Evolutionary conservation across 305 asterid genomes (phyloP).

Genomic region (Fraxinus floribunda): DNA sequence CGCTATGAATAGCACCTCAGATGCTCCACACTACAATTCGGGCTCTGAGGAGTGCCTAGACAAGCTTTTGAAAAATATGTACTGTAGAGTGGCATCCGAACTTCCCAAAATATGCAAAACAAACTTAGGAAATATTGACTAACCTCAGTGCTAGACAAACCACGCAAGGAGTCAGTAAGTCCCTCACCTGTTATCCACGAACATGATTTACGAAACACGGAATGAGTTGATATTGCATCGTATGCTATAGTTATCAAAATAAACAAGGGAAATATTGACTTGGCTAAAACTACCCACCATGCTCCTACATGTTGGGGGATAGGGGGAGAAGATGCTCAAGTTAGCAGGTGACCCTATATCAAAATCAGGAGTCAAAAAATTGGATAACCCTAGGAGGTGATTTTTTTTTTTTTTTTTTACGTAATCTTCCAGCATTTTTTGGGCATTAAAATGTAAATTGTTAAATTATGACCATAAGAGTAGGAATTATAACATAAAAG

Average conservation of each 20-base stretch:
- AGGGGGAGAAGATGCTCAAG: background rate
- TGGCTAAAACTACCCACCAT: background rate
- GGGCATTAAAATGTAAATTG: background rate
- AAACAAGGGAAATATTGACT: background rate
- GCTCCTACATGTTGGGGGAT: background rate
- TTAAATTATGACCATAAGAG: background rate
- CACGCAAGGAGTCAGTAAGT: conserved; percentile 71
- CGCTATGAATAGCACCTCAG: background rate
- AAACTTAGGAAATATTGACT: background rate
- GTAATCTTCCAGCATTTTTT: background rate
- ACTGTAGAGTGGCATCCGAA: background rate
- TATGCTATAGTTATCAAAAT: background rate
- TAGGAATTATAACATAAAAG: background rate
- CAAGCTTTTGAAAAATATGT: background rate
- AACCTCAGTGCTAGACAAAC: conserved; percentile 73
- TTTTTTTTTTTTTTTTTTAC: background rate
- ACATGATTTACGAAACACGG: conserved; percentile 17
- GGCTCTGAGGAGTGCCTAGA: background rate
- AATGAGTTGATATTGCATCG: background rate
- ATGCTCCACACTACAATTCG: background rate
- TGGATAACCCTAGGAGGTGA: background rate
- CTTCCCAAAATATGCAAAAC: background rate
- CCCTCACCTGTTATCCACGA: conserved; percentile 61
- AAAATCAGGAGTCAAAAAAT: background rate
- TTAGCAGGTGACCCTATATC: background rate